Conservation (phyloP, 495 filamentous ascomycete genomes). For the Cetradonia linearis region DNA sequence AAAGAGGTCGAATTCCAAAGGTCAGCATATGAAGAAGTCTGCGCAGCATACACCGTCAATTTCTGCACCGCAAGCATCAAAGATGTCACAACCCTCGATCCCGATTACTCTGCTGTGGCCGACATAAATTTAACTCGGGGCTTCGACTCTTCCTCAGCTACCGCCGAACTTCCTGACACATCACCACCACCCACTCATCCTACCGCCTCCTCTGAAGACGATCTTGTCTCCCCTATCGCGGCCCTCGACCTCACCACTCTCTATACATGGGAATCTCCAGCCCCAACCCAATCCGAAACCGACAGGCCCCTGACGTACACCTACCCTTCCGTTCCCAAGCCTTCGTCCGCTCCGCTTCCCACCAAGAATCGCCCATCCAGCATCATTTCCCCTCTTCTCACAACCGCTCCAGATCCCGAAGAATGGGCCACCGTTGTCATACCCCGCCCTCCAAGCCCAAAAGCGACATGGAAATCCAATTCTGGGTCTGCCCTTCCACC, state of each 20-base stretch:
- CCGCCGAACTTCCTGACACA: constrained; percentile 19
- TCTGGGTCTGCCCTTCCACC: constrained; percentile 1
- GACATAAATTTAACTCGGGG: constrained; percentile 5
- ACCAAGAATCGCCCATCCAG: background rate
- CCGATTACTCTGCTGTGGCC: constrained; percentile 6
- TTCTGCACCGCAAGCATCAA: constrained; percentile 21
- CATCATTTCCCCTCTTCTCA: background rate
- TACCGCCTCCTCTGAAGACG: background rate
- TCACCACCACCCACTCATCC: constrained; percentile 1
- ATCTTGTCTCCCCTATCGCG: constrained; percentile 16
- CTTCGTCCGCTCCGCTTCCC: background rate
- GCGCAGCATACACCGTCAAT: constrained; percentile 11
- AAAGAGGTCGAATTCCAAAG: constrained; percentile 16
- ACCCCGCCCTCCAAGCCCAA: background rate
- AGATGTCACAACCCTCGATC: constrained; percentile 14
- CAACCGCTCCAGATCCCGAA: background rate
- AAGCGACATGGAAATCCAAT: background rate
- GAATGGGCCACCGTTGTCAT: background rate
- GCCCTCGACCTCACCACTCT: constrained; percentile 12
- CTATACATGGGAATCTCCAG: constrained; percentile 10
- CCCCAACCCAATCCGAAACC: background rate
- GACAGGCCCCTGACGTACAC: constrained; percentile 2
- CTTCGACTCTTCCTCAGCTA: background rate
- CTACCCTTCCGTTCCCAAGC: constrained; percentile 10
- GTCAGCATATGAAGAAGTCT: constrained; percentile 17